A percentile compares a stretch with the other conserved stretches of the same genome.
Evolutionary conservation across 129 eudicot species (phyloP).

Genomic region (Pulicaria dysenterica): DNA sequence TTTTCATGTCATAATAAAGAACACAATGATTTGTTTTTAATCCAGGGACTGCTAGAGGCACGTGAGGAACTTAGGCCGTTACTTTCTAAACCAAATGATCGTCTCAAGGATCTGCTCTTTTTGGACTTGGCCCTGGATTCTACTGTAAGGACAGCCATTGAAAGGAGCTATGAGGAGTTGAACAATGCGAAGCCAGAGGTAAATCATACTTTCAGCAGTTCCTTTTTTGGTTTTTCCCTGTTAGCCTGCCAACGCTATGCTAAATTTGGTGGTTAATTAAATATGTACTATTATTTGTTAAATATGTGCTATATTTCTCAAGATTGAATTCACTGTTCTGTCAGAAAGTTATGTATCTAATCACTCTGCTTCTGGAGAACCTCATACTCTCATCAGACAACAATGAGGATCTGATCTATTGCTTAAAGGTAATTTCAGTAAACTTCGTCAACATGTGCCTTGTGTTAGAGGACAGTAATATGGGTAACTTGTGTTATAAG

Average conservation of each 20-base stretch:
- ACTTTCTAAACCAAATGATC: constrained; percentile 74
- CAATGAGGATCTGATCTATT: constrained; percentile 91
- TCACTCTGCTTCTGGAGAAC: constrained; percentile 85
- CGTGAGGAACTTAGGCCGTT: constrained; percentile 88
- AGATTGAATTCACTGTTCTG: constrained; percentile 26
- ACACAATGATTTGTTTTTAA: not conserved
- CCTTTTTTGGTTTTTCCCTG: constrained; percentile 3
- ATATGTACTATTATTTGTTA: constrained; percentile 12
- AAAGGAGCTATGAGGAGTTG: constrained; percentile 87
- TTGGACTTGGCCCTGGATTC: constrained; percentile 96
- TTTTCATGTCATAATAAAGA: constrained; percentile 10
- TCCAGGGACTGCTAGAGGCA: constrained; percentile 87
- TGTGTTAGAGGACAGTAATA: constrained; percentile 16
- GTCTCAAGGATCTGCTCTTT: constrained; percentile 88
- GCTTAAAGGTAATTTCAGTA: constrained; percentile 76
- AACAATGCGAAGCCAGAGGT: constrained; percentile 90
- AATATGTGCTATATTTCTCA: not conserved
- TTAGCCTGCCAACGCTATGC: not conserved
- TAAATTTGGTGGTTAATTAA: not conserved
- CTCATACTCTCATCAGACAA: constrained; percentile 82
- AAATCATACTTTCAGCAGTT: constrained; percentile 19
- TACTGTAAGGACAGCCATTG: constrained; percentile 88
- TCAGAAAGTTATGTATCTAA: constrained; percentile 91
- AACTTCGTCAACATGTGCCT: constrained; percentile 1
- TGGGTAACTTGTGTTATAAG: not conserved